Evolutionary conservation across 202 grass and related monocot genomes (phyloP), one percentile per base, ranked within the genome.

Genomic region (Hordeum pubiflorum): DNA sequence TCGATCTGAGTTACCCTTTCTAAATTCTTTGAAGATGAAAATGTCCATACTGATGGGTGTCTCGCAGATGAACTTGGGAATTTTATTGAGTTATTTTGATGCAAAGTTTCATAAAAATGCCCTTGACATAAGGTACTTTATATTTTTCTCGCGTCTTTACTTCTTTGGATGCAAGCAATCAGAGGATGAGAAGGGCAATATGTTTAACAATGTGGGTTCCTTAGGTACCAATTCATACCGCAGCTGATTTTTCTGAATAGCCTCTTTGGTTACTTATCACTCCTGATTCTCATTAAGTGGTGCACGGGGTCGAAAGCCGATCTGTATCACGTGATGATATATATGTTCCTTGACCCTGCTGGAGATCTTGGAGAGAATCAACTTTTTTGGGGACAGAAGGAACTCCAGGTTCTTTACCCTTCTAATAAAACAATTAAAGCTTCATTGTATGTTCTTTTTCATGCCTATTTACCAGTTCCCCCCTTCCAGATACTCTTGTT

Each of bases 301-400:
- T 96, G 92, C 87, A 87, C 87, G 34, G 97, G 97, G 4, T 99
- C 97, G 86, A 84, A 93, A 93, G 85, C 93, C 62, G 97, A 99
- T 87, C 77, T 99, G n/a, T 99, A 99, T 90, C 97, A 99, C 77
- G 97, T 99, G 8, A 99, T 99, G 97, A 99, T 99, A 90, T 99
- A 99, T 85, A 99, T 99, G 97, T 99, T 99, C 76, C 91, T 99
- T 74, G 91, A 96, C 78, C 97, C 97, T 70, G 62, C 75, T 78
- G 91, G 83, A 69, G 87, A 99, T 93, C 93, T 99, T 78, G 97
- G 91, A 85, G 97, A 99, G 89, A 99, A 99, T 87, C 81, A 96
- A 85, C 72, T 99, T 68, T 91, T 99, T 90, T 99, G 97, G 97
- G 97, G 87, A 62, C 97, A 99, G 88, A 96, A 87, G 74, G 58